Conservation (phyloP, 2,329 filamentous ascomycete genomes). For the Thielaviopsis populi region DNA sequence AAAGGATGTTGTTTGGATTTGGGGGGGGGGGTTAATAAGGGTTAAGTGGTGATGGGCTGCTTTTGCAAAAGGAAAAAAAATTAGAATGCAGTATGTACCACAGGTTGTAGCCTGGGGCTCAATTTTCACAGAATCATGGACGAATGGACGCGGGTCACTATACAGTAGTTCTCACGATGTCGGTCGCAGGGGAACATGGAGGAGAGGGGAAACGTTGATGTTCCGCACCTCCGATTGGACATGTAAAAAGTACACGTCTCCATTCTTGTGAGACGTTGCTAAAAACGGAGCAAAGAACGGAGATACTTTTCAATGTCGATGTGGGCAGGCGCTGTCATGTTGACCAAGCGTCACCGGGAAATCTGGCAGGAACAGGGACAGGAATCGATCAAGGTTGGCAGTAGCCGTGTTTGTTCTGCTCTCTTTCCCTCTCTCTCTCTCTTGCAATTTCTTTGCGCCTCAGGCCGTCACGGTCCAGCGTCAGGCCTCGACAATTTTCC, state of each 20-base stretch:
- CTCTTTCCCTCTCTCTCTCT: too few species aligned
- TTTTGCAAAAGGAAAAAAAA: background rate
- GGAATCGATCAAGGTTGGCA: background rate
- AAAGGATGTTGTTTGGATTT: background rate
- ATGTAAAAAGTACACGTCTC: background rate
- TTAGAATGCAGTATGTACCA: background rate
- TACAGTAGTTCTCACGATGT: too few species aligned
- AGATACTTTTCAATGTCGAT: background rate
- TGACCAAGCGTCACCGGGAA: background rate
- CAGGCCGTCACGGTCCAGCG: constrained; percentile 13
- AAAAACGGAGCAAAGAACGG: background rate
- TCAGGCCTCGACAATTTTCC: constrained; percentile 17
- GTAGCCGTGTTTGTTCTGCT: background rate
- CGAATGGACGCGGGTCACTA: background rate
- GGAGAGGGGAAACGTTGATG: too few species aligned
- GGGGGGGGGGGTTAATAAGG: background rate
- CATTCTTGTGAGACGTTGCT: background rate
- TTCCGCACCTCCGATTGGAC: too few species aligned
- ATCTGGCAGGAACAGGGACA: constrained; percentile 1
- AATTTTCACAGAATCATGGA: background rate
- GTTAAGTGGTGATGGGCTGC: background rate
- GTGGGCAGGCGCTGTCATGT: background rate
- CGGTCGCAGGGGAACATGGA: too few species aligned
- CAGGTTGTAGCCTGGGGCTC: constrained; percentile 5
- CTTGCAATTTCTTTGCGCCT: constrained; percentile 7